Percentiles rank a stretch among this genome's conserved stretches.
phyloP scores from a whole-genome alignment of 148 eudicot genomes.

The Chenopodium formosanum region DNA sequence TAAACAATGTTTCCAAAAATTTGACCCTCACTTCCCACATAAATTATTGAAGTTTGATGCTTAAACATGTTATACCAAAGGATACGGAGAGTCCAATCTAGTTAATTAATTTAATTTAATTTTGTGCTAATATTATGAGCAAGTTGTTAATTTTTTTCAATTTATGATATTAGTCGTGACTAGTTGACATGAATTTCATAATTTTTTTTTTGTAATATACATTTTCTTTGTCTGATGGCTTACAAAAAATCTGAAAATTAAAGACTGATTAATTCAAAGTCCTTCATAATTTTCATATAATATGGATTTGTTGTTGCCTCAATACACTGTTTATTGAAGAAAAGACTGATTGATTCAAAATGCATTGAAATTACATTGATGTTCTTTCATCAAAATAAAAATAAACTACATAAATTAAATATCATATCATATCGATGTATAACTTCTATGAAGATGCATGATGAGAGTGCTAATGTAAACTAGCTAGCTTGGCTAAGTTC shows the following conservation, averaged over 20 bases:
- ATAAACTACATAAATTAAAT: too few relatives aligned
- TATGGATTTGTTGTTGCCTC: neutral
- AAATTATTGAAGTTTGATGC: neutral
- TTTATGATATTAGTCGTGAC: neutral
- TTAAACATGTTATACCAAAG: slow-evolving; percentile 5
- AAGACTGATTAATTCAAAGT: neutral
- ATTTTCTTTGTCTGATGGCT: neutral
- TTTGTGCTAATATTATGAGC: neutral
- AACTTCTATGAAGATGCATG: too few relatives aligned
- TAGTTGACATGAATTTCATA: neutral
- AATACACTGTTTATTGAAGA: neutral
- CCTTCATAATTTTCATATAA: neutral
- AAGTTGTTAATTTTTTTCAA: neutral
- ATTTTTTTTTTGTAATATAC: neutral
- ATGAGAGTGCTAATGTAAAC: too few relatives aligned
- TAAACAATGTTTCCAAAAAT: neutral
- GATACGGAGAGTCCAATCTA: neutral
- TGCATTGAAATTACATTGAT: neutral
- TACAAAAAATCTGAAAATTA: neutral
- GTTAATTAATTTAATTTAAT: too few relatives aligned
- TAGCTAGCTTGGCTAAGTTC: too few relatives aligned
- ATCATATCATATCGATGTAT: too few relatives aligned
- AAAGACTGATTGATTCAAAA: neutral
- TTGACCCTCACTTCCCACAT: neutral
- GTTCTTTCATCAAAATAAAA: neutral